Evolutionary conservation across 306 rosid genomes (phyloP), one percentile per base, ranked within the genome.

Genomic region (Vachellia pachyceras): DNA sequence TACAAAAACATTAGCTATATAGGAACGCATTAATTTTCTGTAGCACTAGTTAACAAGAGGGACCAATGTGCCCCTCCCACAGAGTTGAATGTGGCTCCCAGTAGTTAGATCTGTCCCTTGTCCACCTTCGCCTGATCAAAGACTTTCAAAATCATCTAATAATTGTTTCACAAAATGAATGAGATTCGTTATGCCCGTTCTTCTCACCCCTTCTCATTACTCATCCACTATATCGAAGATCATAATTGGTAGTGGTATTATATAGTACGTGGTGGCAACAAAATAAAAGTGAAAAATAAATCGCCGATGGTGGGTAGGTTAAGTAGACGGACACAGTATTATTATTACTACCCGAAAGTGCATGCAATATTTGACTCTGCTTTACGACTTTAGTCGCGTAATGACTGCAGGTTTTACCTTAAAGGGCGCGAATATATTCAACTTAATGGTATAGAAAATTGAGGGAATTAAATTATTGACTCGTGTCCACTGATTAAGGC

Each of bases 21-120:
- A 37, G 36, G 17, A 10, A 73, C 65, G 61, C 44, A 79, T 35
- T 58, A 23, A 23, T 69, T 66, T 86, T 76, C 81, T 61, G 22
- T 63, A 42, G 73, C 79, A 83, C 47, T 66, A 41, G 15, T 72
- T 80, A 69, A 63, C 85, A 84, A 12, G 73, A 74, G 85, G 90
- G 85, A 20, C 52, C 85, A 64, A 47, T 52, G 7, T 80, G 83
- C 87, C 46, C 76, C 60, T 20, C 35, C 41, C 55, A 33, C 18
- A 40, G 6, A 73, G 33, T n/a, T 57, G 3, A 13, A 22, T 58
- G 80, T 84, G 87, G 84, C 35, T 80, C 25, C 40, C 64, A 87
- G 64, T 66, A 41, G 89, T 86, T 55, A 73, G 82, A 52, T 69
- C 70, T 47, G 79, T 44, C 84, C 22, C 49, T 72, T 72, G 76